Conservation (phyloP, 2,329 filamentous ascomycete genomes). For the Ceratocystis diversiconidia region DNA sequence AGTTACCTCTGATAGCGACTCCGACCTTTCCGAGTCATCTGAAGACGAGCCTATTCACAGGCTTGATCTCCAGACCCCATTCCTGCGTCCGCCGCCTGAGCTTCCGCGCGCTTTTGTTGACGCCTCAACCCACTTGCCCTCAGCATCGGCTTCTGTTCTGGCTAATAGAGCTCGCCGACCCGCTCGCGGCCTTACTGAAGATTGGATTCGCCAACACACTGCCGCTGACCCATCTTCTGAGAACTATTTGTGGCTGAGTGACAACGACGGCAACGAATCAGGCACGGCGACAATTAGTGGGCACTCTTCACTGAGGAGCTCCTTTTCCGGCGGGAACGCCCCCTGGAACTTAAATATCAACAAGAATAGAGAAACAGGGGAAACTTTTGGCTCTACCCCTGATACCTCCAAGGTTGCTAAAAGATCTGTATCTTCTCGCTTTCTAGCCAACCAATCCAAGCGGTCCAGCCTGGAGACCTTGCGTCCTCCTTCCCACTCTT, state of each 20-base stretch:
- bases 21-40: slow-evolving; percentile 26
- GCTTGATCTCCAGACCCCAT: slow-evolving; percentile 47
- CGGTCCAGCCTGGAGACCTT: slow-evolving; percentile 45
- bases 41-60: slow-evolving; percentile 48
- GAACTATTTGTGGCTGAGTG: slow-evolving; percentile 69
- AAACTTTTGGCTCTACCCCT: slow-evolving; percentile 18
- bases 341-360: slow-evolving; percentile 29
- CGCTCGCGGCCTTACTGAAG: slow-evolving; percentile 54
- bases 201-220: slow-evolving; percentile 79
- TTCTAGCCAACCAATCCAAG: slow-evolving; percentile 25
- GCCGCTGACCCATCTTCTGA: slow-evolving; percentile 55
- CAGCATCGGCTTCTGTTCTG: slow-evolving; percentile 41
- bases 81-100: slow-evolving; percentile 42
- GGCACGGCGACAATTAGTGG: slow-evolving; percentile 49
- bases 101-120: slow-evolving; percentile 22
- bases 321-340: slow-evolving; percentile 40
- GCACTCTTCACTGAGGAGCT: slow-evolving; percentile 60
- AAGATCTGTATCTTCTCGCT: slow-evolving; percentile 14
- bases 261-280: slow-evolving; percentile 33
- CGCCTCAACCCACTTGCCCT: slow-evolving; percentile 20
- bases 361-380: slow-evolving; percentile 20
- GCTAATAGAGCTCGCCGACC: slow-evolving; percentile 48
- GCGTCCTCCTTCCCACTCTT: slow-evolving; percentile 6
- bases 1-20: slow-evolving; percentile 37
- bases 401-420: slow-evolving; percentile 34